Percentiles rank a stretch among this genome's conserved stretches.
phyloP scores from a whole-genome alignment of 2,329 filamentous ascomycete genomes.

The Sarocladiaceae sp. region DNA sequence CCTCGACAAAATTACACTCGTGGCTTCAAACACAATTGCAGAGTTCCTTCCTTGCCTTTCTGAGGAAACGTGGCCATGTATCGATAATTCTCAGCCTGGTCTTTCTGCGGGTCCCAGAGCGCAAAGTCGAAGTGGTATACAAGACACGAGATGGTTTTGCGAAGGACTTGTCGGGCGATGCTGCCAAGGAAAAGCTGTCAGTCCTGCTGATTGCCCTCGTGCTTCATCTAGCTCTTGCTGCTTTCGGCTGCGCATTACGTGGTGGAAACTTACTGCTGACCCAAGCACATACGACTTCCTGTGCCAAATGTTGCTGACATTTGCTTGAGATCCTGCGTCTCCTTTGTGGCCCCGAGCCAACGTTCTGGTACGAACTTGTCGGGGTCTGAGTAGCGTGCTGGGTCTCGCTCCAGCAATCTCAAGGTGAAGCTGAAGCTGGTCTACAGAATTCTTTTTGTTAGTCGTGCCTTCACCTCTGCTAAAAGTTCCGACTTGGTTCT shows the following conservation, averaged over 20 bases:
- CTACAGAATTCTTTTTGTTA: neutral
- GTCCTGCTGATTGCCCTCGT: too few relatives aligned
- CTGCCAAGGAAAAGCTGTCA: too few relatives aligned
- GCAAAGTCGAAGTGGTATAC: constrained; percentile 15
- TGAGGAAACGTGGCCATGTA: neutral
- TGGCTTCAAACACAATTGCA: neutral
- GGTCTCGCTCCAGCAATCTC: constrained; percentile 13
- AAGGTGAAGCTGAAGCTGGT: constrained; percentile 13
- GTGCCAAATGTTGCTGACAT: constrained; percentile 14
- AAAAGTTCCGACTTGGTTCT: constrained; percentile 10
- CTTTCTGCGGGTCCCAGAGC: neutral
- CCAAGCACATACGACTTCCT: constrained; percentile 16
- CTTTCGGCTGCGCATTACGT: neutral
- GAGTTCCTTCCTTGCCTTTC: neutral
- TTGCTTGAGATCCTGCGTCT: neutral
- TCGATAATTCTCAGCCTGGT: neutral
- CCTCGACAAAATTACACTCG: neutral
- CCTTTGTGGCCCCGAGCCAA: constrained; percentile 11
- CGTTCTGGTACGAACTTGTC: constrained; percentile 13
- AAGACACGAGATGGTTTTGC: constrained; percentile 13
- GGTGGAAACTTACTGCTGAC: constrained; percentile 9
- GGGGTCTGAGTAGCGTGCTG: constrained; percentile 12
- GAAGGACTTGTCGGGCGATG: constrained; percentile 14
- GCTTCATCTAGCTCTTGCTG: too few relatives aligned
- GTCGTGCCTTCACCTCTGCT: neutral